A percentile compares a stretch with the other conserved stretches of the same genome.
Evolutionary conservation across 495 filamentous ascomycete genomes (phyloP).

Genomic region (Aspergillus steynii): DNA sequence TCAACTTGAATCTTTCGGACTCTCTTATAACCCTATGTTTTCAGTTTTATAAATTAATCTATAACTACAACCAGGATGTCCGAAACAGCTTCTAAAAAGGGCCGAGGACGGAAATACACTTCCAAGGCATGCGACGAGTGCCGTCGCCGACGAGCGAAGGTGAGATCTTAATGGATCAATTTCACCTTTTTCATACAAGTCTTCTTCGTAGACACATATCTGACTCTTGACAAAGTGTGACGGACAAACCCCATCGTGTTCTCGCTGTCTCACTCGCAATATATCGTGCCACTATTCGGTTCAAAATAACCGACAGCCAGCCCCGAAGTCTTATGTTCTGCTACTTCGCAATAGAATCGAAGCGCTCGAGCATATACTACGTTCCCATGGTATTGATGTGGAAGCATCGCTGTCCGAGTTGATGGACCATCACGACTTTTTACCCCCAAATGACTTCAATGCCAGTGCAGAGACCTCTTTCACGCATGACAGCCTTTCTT

Average conservation of each 20-base stretch:
- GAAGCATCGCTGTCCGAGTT: constrained; percentile 26
- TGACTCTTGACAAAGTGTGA: constrained; percentile 22
- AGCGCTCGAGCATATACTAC: constrained; percentile 24
- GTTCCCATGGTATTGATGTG: constrained; percentile 24
- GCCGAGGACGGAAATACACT: constrained; percentile 17
- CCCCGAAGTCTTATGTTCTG: constrained; percentile 32
- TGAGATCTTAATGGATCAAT: constrained; percentile 1
- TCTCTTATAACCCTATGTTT: no score
- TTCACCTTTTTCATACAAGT: neutral
- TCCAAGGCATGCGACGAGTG: constrained; percentile 32
- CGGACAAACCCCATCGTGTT: constrained; percentile 27
- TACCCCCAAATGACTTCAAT: neutral
- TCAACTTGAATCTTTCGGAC: no score
- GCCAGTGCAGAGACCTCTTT: neutral
- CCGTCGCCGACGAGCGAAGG: constrained; percentile 33
- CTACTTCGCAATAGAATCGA: constrained; percentile 30
- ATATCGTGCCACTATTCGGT: constrained; percentile 27
- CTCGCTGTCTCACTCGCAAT: constrained; percentile 28
- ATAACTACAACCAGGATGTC: no score
- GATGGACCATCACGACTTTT: constrained; percentile 13
- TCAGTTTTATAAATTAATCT: no score
- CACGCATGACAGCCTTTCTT: neutral
- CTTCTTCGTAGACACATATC: neutral
- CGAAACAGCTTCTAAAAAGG: no score
- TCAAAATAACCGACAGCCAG: constrained; percentile 30